Base-by-base conservation (phyloP, 116 monocot species). In the Phalaenopsis hybrid region DNA sequence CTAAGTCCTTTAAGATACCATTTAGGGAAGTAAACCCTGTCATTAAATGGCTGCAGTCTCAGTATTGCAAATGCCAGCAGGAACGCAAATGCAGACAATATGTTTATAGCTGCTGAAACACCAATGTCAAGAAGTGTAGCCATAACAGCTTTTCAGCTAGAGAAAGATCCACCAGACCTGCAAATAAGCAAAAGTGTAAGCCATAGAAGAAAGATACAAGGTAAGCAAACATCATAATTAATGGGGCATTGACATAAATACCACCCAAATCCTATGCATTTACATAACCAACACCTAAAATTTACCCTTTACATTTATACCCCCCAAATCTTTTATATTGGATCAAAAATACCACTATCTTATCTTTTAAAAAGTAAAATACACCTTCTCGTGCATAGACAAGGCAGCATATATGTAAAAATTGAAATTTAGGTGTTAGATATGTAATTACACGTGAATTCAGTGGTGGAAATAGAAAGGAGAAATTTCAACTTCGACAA, bases 1-100 rank as follows among this genome's bases (percentile, higher is more conserved):
- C 91, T 88, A 45, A 89, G 80, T 44, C 91, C 91, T 83, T 87
- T 91, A 31, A 91, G 83, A 68, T 91, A 91, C 91, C 91, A 91
- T 79, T 91, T 91, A 78, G 91, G 89, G 77, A 91, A 91, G 78
- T 89, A 91, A 21, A 91, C 89, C 74, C 91, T 85, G 34, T 91
- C 91, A 82, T 91, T 91, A 57, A 91, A 59, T 25, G 91, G 91
- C 58, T 91, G 91, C n/a, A 91, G 83, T 23, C 91, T 72, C 51
- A 91, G 81, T 58, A 91, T 77, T 13, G 91, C 91, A 87, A 91
- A 91, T 52, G 87, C 89, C 52, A 91, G 11, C 4, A 91, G 73
- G 81, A 91, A 91, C 3, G 81, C 79, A 23, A 89, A 65, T 12
- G 91, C 89, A 51, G 65, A 63, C 20, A 91, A 77, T 67, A 91